Conservation (phyloP, 345 rosid genomes). For the Dipteronia sinensis region DNA sequence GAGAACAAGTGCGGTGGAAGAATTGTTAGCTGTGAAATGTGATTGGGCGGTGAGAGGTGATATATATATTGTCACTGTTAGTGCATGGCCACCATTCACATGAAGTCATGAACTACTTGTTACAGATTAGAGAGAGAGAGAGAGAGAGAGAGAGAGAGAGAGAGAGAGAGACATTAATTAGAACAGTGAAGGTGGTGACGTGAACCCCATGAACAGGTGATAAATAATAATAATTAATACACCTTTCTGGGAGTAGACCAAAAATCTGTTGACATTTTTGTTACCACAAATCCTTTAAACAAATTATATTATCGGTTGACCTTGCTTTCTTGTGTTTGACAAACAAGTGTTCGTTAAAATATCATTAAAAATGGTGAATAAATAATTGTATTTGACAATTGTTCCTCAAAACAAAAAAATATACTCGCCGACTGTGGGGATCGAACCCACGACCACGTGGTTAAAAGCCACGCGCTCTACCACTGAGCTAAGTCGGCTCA, state of each 20-base stretch:
- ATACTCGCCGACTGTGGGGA: constrained; percentile 69
- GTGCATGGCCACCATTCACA: constrained; percentile 41
- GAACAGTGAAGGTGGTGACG: constrained; percentile 35
- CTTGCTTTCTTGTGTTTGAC: no score
- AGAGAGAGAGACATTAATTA: constrained; percentile 12
- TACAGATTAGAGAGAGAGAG: background rate
- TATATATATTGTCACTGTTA: constrained; percentile 18
- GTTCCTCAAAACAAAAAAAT: no score
- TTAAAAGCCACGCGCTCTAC: constrained; percentile 91
- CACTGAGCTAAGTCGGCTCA: constrained; percentile 78
- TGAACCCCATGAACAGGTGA: constrained; percentile 60
- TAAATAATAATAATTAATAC: background rate
- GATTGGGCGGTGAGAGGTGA: constrained; percentile 29
- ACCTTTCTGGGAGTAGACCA: constrained; percentile 2
- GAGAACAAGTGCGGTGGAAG: constrained; percentile 30
- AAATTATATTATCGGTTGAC: no score
- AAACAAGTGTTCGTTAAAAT: no score
- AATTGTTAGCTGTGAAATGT: background rate
- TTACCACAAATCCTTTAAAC: no score
- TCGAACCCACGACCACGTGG: constrained; percentile 87
- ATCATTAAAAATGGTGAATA: no score
- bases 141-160: background rate
- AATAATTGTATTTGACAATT: no score
- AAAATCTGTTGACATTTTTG: background rate
- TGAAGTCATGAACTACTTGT: constrained; percentile 46